phyloP scores from a whole-genome alignment of 1,139 yeast genomes.

The Geotrichum klebahnii region DNA sequence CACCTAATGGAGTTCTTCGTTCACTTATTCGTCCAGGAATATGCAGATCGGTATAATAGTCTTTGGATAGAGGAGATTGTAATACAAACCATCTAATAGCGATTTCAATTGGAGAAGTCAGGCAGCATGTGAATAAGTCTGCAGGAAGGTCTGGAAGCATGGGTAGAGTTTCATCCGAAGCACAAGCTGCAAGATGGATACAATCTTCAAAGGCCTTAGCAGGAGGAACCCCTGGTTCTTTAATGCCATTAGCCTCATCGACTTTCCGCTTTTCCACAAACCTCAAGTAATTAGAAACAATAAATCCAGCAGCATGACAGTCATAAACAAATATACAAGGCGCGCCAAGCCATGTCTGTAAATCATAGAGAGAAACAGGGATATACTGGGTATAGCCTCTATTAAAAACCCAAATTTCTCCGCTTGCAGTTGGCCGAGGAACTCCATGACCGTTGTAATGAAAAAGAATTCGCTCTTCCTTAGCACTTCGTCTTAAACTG shows the following conservation, averaged over 20 bases:
- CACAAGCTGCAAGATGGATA: slow-evolving; percentile 91
- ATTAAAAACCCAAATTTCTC: slow-evolving; percentile 99
- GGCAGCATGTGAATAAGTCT: slow-evolving; percentile 88
- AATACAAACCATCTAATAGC: slow-evolving; percentile 88
- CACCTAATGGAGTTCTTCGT: slow-evolving; percentile 92
- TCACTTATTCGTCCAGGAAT: slow-evolving; percentile 91
- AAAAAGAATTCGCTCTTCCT: slow-evolving; percentile 77
- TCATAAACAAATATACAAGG: slow-evolving; percentile 95
- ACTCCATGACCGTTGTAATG: slow-evolving; percentile 99
- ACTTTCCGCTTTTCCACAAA: slow-evolving; percentile 88
- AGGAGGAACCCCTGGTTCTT: slow-evolving; percentile 41
- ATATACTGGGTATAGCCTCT: slow-evolving; percentile 95
- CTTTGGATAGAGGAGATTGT: slow-evolving; percentile 57
- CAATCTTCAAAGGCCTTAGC: slow-evolving; percentile 77
- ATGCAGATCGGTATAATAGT: slow-evolving; percentile 42
- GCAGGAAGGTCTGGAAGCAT: slow-evolving; percentile 96
- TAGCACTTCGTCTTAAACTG: slow-evolving; percentile 81
- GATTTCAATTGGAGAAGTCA: slow-evolving; percentile 92
- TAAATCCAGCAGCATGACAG: slow-evolving; percentile 92
- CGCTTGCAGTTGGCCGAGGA: slow-evolving; percentile 93
- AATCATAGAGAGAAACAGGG: slow-evolving; percentile 87
- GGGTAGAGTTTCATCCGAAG: slow-evolving; percentile 78
- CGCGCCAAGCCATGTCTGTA: slow-evolving; percentile 96
- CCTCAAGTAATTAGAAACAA: slow-evolving; percentile 81
- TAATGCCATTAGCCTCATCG: slow-evolving; percentile 54